phyloP scores from a whole-genome alignment of 1,284 basidiomycete genomes.

The Veloboletus limbatus region DNA sequence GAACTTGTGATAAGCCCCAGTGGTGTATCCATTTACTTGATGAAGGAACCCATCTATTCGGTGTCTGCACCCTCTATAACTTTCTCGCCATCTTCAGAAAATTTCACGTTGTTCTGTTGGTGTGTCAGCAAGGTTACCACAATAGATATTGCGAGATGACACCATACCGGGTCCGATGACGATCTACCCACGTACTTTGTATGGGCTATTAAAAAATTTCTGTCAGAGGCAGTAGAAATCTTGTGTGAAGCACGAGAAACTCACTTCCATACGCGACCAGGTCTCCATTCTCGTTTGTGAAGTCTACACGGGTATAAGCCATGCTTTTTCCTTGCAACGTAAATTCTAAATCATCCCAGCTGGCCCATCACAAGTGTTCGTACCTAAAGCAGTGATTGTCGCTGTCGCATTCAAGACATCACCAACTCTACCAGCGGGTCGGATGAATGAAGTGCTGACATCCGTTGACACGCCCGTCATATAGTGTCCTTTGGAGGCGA shows the following conservation, averaged over 20 bases:
- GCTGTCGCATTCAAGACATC: constrained; percentile 64
- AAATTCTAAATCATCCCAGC: neutral
- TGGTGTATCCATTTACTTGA: too few species aligned
- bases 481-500: constrained; percentile 77
- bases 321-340: constrained; percentile 66
- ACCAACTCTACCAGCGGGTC: constrained; percentile 63
- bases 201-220: constrained; percentile 54
- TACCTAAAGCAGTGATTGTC: constrained; percentile 61
- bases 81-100: constrained; percentile 73
- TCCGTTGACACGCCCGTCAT: constrained; percentile 91
- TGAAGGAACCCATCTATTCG: constrained; percentile 10
- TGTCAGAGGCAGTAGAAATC: constrained; percentile 10
- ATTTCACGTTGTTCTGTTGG: constrained; percentile 70
- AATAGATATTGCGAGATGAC: neutral
- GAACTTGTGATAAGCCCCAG: too few species aligned
- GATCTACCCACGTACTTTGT: constrained; percentile 88
- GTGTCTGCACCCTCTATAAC: constrained; percentile 66
- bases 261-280: constrained; percentile 82
- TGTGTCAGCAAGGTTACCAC: constrained; percentile 1
- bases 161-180: constrained; percentile 55
- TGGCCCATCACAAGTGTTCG: neutral
- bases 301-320: constrained; percentile 79
- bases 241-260: constrained; percentile 24
- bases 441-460: constrained; percentile 80
- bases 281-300: constrained; percentile 66